Evolutionary conservation across 2,329 filamentous ascomycete species (phyloP), one percentile per base, ranked within the genome.

Genomic region (Neopestalotiopsis sp.): DNA sequence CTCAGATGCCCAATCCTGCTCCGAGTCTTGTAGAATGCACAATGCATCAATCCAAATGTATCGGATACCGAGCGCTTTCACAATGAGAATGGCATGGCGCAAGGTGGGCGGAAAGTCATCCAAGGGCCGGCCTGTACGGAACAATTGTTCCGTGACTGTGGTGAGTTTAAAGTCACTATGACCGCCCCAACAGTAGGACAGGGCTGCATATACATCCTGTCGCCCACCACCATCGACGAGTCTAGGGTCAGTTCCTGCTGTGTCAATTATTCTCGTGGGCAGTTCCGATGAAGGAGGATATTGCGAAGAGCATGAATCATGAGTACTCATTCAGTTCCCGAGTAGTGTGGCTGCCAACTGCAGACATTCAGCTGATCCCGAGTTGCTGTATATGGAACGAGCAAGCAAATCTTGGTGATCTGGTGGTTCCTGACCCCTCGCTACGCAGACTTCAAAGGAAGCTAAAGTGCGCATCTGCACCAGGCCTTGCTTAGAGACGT

Each of bases 41-140:
- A 71, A 61, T 1, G 69, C 67, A 28, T 71, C 69, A n/a, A 71
- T 69, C 70, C 70, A 71, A 28, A 71, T 28, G 24, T 71, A 71
- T 3, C 56, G 24, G 10, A 67, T 42, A 1, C 28, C 59, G 30
- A 71, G 60, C 6, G 30, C 56, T 13, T 66, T 61, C 1, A 67
- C 65, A 17, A 69, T 64, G 3, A 13, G 17, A n/a, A 69, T 42
- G 17, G 68, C 68, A 24, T 71, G 65, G 30, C 58, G 65, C 24
- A 60, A 24, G 7, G 65, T 67, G 30, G 65, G 32, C 57, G 65
- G 52, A 28, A 49, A 67, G 14, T 60, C 30, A 14, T 59, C n/a
- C 9, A 67, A 56, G 10, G 65, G 52, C 14, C 4, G 49, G 9
- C 65, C 65, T 42, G 57, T 3, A 32, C 65, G 65, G 45, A 60